These are phyloP conservation scores for Tetrahymena thermophila DNA, from an alignment of 73 alveolate genomes.

Conservation along the genomic window DNA sequence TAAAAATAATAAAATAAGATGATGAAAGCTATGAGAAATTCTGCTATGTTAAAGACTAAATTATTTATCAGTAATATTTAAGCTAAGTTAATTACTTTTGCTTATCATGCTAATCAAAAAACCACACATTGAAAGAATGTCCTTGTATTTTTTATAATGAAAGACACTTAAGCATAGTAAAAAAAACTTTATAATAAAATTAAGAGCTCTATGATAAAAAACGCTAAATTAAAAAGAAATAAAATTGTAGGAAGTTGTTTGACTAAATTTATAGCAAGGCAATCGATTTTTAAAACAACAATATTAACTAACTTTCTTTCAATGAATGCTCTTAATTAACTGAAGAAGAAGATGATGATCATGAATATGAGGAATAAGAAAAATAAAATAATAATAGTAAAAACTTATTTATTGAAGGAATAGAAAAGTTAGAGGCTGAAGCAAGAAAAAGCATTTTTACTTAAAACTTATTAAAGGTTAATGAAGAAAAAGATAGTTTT, in stretches of 20 bases:
- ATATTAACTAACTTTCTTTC: not conserved
- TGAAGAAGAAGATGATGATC: not conserved
- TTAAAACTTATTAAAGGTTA: too few species aligned
- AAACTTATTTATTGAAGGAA: not conserved
- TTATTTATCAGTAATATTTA: not conserved
- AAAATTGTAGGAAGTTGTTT: not conserved
- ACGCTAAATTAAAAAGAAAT: not conserved
- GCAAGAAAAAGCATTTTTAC: not conserved
- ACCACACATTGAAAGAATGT: not conserved
- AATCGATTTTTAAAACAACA: not conserved
- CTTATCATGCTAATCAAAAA: not conserved
- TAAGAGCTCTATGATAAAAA: not conserved
- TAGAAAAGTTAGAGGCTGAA: not conserved
- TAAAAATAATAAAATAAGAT: not conserved
- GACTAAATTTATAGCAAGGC: not conserved
- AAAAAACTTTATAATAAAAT: not conserved
- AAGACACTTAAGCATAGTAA: not conserved
- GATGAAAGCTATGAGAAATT: not conserved
- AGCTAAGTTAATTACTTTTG: not conserved
- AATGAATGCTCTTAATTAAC: not conserved
- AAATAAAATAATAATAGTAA: too few species aligned
- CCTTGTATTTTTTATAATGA: not conserved
- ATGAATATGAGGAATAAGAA: not conserved
- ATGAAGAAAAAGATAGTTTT: not conserved
- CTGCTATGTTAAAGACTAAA: not conserved